Percentiles rank a stretch among this genome's conserved stretches.
Conservation (phyloP, 2,329 filamentous ascomycete species). For the Clathrospora elynae region DNA sequence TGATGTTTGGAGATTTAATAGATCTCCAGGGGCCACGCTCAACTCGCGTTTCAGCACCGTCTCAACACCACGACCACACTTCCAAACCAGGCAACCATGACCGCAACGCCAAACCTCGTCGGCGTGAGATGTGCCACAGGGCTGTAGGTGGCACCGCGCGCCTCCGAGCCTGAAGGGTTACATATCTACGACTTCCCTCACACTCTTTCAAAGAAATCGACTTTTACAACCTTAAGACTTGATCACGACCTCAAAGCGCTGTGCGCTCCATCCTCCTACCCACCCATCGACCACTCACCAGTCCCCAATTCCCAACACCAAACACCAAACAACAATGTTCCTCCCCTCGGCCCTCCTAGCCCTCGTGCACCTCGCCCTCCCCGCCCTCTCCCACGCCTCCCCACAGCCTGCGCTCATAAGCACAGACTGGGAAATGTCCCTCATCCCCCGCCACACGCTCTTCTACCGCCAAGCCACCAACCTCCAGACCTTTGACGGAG, state of each 20-base stretch:
- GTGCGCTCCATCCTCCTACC: conserved; percentile 1
- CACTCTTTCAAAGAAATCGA: background rate
- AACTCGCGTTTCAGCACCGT: conserved; percentile 32
- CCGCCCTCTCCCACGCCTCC: conserved; percentile 26
- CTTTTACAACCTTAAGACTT: background rate
- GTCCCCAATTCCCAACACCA: background rate
- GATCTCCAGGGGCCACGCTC: background rate
- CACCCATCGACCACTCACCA: background rate
- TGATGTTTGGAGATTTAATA: background rate
- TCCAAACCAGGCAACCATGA: conserved; percentile 22
- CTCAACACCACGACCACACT: conserved; percentile 29
- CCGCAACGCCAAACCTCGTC: conserved; percentile 19
- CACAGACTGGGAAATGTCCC: conserved; percentile 28
- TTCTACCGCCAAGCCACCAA: conserved; percentile 41
- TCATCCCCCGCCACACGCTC: conserved; percentile 40
- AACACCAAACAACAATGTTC: conserved; percentile 20
- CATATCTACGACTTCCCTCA: conserved; percentile 4
- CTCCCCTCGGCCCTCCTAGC: conserved; percentile 30
- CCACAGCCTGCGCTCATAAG: conserved; percentile 32
- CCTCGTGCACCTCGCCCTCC: conserved; percentile 29
- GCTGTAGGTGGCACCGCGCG: background rate
- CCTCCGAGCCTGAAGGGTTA: background rate
- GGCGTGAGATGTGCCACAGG: conserved; percentile 19
- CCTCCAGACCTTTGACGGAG: conserved; percentile 49
- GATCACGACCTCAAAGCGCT: conserved; percentile 10